A percentile compares a stretch with the other conserved stretches of the same genome.
Evolutionary conservation across 495 filamentous ascomycete genomes (phyloP).

Genomic region (Penicillium malachiteum): DNA sequence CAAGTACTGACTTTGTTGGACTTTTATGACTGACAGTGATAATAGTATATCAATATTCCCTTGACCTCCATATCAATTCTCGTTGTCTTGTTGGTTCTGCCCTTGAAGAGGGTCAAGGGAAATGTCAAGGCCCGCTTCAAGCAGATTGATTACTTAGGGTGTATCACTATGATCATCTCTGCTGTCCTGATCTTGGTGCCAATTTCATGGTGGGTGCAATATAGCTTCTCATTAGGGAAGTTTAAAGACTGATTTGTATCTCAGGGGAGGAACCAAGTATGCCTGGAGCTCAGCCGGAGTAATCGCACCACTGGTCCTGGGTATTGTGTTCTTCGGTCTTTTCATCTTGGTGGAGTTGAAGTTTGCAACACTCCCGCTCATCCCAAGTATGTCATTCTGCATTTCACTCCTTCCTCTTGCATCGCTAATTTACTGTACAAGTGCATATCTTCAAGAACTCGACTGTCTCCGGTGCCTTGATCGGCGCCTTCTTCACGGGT

Average conservation of each 20-base stretch:
- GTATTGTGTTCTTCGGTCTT: not conserved
- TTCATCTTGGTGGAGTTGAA: constrained; percentile 10
- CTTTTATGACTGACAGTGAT: not conserved
- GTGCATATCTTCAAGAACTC: constrained; percentile 7
- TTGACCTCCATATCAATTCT: constrained; percentile 2
- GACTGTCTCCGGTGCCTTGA: constrained; percentile 4
- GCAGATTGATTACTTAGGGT: constrained; percentile 8
- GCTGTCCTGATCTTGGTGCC: constrained; percentile 5
- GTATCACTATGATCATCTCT: constrained; percentile 4
- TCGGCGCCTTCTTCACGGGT: constrained; percentile 2
- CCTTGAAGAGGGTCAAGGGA: constrained; percentile 3
- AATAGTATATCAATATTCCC: constrained; percentile 8
- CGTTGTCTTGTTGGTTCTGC: not conserved
- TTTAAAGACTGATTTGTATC: not conserved
- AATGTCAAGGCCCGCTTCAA: not conserved
- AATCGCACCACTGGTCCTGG: constrained; percentile 7
- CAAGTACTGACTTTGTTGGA: not conserved
- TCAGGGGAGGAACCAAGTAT: constrained; percentile 9
- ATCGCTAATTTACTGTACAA: not conserved
- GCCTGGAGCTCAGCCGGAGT: constrained; percentile 10
- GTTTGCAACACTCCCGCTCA: constrained; percentile 4
- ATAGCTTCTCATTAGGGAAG: not conserved
- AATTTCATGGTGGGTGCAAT: constrained; percentile 4
- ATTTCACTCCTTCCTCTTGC: no score
- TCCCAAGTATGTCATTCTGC: not conserved